Evolutionary conservation across 495 filamentous ascomycete species (phyloP), one percentile per base, ranked within the genome.

Genomic region (Hypomontagnella submonticulosa): DNA sequence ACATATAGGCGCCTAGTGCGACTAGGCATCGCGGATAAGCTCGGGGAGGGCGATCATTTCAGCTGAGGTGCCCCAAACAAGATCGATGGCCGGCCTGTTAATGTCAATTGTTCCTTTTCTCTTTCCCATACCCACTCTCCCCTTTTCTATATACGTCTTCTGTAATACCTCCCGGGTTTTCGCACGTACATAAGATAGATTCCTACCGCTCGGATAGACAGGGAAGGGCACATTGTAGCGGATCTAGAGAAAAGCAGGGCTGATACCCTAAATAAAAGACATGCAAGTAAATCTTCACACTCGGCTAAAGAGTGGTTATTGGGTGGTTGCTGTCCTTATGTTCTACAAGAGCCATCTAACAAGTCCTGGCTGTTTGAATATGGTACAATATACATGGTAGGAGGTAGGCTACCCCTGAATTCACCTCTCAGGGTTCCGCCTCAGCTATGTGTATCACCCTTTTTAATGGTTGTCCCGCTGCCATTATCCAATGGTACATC

Each of bases 1-100:
- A 67, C 71, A 65, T 80, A 74, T 61, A 77, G 78, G 57, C 72
- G 79, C 54, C 71, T 78, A 59, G 65, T 82, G 33, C 67, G 77
- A 69, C 46, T 78, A 37, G 80, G 80, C 3, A 75, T 76, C n/a
- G 68, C 72, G 10, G 75, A 74, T 19, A 75, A 74, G 63, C 56
- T 79, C 12, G 78, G 79, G 1, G 75, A 81, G 56, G 82, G 81
- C 0, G 80, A 84, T 66, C 77, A 85, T 44, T 84, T 84, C 50
- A 81, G 79, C 61, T 82, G 52, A 71, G 5, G 19, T 18, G 16
- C n/a, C 16, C 43, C 37, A 23, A n/a, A 40, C 19, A 44, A 11
- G 4, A 34, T 30, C 36, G 20, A 34, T 38, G 23, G 23, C 23
- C 23, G 23, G 6, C n/a, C n/a, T n/a, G n/a, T n/a, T n/a, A n/a